Evolutionary conservation across 345 rosid species (phyloP), one percentile per base, ranked within the genome.

Genomic region (Corchorus capsularis): DNA sequence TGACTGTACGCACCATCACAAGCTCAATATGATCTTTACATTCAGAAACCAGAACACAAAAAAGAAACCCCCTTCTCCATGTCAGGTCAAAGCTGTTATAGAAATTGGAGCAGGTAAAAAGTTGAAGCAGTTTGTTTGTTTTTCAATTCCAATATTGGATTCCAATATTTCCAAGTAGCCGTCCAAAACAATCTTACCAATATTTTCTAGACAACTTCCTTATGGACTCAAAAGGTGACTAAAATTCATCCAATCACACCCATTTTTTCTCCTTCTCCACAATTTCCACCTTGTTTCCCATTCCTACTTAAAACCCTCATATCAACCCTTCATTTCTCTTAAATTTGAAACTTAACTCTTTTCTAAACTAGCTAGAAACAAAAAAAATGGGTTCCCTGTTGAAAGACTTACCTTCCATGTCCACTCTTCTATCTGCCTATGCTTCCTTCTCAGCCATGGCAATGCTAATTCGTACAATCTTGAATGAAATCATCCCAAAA

Each of bases 401-500:
- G n/a, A 34, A 39, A 54, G 77, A 79, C 56, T 27, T 77, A 19
- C 80, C 83, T 13, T 60, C 85, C 19, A 67, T 77, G 77, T 19
- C 87, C 54, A 54, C 79, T 19, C 74, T 84, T 2, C 81, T 82
- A 45, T 65, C 83, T 1, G 55, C 74, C 6, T 82, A 79, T 65
- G 87, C 82, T 34, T 75, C 81, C 62, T 12, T 82, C 27, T 77
- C 83, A 0, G 79, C 78, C 17, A 6, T 77, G 10, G 55, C 79
- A 57, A 84, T 84, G 82, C 69, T 84, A 20, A 5, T 81, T 19
- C 80, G 84, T 5, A 78, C 86, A 1, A 70, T 83, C 69, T 1
- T 83, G 19, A 81, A 80, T 43, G 86, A 83, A 62, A 78, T 78
- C 62, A 76, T 83, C 32, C 86, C 86, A 0, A 50, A 45, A 35